phyloP scores from a whole-genome alignment of 768 basidiomycete species.

The Kwoniella mangroviensis region DNA sequence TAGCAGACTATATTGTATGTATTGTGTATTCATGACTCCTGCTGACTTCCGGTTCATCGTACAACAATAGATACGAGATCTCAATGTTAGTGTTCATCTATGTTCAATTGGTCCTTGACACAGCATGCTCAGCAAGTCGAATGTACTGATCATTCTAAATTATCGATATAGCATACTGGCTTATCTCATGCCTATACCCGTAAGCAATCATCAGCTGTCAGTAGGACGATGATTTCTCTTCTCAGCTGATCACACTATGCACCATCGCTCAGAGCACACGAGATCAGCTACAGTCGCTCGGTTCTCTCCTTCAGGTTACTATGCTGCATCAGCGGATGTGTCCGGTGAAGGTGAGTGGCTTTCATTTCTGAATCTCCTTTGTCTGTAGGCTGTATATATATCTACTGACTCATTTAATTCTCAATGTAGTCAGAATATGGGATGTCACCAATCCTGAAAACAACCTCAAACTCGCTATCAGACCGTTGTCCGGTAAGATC shows the following conservation, averaged over 20 bases:
- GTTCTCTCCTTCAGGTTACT: conserved; percentile 90
- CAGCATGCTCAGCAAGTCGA: background rate
- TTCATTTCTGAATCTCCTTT: too few relatives aligned
- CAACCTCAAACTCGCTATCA: conserved; percentile 64
- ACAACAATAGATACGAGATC: conserved; percentile 71
- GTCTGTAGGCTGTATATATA: too few relatives aligned
- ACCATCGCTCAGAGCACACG: conserved; percentile 65
- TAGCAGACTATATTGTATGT: background rate
- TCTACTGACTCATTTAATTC: background rate
- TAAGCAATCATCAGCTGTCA: conserved; percentile 15
- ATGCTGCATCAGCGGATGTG: conserved; percentile 88
- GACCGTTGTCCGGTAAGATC: conserved; percentile 61
- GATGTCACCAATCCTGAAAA: conserved; percentile 87
- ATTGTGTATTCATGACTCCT: background rate
- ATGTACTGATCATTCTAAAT: conserved; percentile 6
- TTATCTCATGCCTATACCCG: conserved; percentile 68
- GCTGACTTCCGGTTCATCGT: background rate
- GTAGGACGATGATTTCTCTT: background rate
- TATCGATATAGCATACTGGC: conserved; percentile 66
- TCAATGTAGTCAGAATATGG: conserved; percentile 79
- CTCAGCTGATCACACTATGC: conserved; percentile 10
- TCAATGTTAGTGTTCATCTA: conserved; percentile 66
- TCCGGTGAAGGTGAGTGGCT: conserved; percentile 79
- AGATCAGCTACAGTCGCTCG: conserved; percentile 86
- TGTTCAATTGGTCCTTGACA: conserved; percentile 10